These are phyloP conservation scores for Chlorella sorokiniana DNA, from an alignment of 139 green algal species.

Conservation along the genomic window DNA sequence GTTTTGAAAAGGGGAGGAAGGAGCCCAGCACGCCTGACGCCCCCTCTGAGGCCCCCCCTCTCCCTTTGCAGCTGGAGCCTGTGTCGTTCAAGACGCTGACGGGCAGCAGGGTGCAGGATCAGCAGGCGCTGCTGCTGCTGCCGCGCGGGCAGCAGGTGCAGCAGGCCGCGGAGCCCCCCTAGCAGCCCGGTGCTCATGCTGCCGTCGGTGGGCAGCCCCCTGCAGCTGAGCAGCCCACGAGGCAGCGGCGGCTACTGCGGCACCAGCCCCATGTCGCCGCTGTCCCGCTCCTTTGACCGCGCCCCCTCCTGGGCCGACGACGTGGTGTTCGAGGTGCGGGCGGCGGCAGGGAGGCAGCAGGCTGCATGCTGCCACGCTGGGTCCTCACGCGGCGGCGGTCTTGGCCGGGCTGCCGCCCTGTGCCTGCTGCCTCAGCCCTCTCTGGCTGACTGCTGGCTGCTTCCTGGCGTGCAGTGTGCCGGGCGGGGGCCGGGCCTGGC, in stretches of 20 bases:
- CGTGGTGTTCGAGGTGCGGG: no score
- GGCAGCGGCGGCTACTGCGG: background rate
- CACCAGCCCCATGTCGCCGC: conserved; percentile 16
- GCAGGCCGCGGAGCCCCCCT: background rate
- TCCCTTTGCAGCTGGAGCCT: background rate
- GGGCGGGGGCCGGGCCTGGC: conserved; percentile 52
- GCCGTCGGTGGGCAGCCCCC: background rate
- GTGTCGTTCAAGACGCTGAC: conserved; percentile 18
- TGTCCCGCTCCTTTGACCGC: conserved; percentile 29
- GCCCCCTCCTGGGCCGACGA: no score
- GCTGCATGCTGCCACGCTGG: no score
- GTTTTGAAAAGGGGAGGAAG: no score
- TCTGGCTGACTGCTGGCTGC: no score
- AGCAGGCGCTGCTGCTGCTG: conserved; percentile 41
- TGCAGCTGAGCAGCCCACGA: conserved; percentile 9
- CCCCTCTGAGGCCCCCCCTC: no score
- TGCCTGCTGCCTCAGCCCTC: no score
- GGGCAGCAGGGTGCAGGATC: conserved; percentile 14
- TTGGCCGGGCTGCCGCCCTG: no score
- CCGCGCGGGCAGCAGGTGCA: background rate
- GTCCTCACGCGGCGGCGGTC: no score
- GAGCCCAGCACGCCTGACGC: no score
- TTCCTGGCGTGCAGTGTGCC: background rate
- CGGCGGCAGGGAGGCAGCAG: no score
- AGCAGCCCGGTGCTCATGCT: background rate